Percentiles rank a stretch among this genome's conserved stretches.
These are phyloP conservation scores for Cryphonectria carpinicola DNA, from an alignment of 2,329 filamentous ascomycete species.

Conservation along the genomic window DNA sequence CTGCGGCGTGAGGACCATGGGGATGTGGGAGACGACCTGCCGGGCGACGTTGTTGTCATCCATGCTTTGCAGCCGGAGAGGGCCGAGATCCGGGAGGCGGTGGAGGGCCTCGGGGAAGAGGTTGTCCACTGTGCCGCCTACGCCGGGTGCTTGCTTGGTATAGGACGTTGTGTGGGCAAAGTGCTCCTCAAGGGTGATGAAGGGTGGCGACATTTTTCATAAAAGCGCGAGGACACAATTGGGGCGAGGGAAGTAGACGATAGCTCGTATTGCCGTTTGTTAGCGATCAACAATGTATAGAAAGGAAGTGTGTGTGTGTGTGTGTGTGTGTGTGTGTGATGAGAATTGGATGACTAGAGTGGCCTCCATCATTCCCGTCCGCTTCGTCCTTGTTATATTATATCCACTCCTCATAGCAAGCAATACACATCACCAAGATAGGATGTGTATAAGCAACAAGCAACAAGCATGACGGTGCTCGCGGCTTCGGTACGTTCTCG, in stretches of 20 bases:
- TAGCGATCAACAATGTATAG: neutral
- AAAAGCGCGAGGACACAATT: neutral
- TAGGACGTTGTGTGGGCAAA: conserved; percentile 30
- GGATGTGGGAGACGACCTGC: conserved; percentile 33
- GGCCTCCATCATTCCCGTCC: neutral
- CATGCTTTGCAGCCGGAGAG: conserved; percentile 33
- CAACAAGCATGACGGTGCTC: neutral
- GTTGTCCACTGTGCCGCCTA: neutral
- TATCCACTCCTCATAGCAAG: neutral
- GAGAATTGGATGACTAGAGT: neutral
- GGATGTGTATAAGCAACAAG: neutral
- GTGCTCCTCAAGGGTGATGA: conserved; percentile 48
- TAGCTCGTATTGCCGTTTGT: neutral
- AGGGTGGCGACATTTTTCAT: conserved; percentile 30
- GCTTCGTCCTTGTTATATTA: neutral
- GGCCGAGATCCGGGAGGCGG: conserved; percentile 5
- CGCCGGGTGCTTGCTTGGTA: neutral
- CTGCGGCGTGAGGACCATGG: conserved; percentile 24
- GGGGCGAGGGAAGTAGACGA: neutral
- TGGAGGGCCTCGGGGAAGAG: neutral
- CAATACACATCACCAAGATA: neutral
- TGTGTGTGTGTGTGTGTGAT: neutral
- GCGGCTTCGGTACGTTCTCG: neutral
- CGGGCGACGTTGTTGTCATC: conserved; percentile 28
- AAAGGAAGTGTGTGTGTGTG: neutral